phyloP scores from a whole-genome alignment of 208 protist species.

The Ichthyophonus hoferi region DNA sequence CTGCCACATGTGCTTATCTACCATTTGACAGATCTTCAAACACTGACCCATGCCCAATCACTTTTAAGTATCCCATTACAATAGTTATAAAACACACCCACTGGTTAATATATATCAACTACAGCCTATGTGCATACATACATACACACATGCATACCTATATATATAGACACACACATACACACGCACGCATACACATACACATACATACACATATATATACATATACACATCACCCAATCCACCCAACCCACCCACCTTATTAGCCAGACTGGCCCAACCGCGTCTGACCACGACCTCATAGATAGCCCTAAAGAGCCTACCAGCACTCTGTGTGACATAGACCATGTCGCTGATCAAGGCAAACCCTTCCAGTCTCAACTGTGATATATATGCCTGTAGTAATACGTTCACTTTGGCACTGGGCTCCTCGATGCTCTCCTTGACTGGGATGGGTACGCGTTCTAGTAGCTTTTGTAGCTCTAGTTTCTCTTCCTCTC shows the following conservation, averaged over 20 bases:
- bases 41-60: not conserved
- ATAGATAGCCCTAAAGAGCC: conserved; percentile 75
- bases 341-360: conserved; percentile 98
- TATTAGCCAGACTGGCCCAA: conserved; percentile 86
- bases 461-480: conserved; percentile 86
- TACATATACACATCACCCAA: not conserved
- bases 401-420: conserved; percentile 98
- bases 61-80: too few species aligned
- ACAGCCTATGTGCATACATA: not conserved
- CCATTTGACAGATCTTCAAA: conserved; percentile 83
- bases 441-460: conserved; percentile 94
- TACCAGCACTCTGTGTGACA: conserved; percentile 83
- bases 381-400: conserved; percentile 96
- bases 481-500: conserved; percentile 95
- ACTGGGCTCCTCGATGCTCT: conserved; percentile 83
- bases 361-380: conserved; percentile 91
- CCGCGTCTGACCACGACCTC: conserved; percentile 90
- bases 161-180: too few species aligned
- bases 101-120: too few species aligned
- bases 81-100: too few species aligned
- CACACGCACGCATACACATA: conserved; percentile 55
- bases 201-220: conserved; percentile 51
- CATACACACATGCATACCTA: not conserved
- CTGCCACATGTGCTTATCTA: conserved; percentile 90
- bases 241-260: conserved; percentile 51